Percentiles rank a stretch among this genome's conserved stretches.
Conservation (phyloP, 352 stramenopile species). For the Phytopythium kandeliae region DNA sequence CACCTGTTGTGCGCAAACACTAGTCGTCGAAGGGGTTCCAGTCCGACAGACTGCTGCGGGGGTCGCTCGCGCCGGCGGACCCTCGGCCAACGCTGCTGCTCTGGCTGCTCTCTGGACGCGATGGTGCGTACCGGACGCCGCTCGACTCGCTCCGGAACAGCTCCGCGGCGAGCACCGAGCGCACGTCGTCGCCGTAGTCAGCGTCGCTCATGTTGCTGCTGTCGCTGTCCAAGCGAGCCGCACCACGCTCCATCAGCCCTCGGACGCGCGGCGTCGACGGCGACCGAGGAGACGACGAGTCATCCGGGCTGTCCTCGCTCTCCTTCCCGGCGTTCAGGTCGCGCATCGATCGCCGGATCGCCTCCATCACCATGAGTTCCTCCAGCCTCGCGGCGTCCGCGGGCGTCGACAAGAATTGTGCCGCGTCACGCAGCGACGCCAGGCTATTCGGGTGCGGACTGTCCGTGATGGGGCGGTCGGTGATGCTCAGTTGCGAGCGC, state of each 20-base stretch:
- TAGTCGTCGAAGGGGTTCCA: constrained; percentile 26
- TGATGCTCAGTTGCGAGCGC: constrained; percentile 62
- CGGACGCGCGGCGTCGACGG: not conserved
- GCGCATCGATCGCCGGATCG: constrained; percentile 76
- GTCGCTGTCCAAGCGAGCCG: constrained; percentile 2
- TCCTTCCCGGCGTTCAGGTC: constrained; percentile 43
- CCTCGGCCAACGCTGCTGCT: constrained; percentile 4
- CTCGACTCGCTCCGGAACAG: constrained; percentile 20
- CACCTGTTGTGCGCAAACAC: no score
- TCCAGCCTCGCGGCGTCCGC: constrained; percentile 57
- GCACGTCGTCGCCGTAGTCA: constrained; percentile 22
- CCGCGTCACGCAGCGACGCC: constrained; percentile 31
- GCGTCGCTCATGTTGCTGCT: constrained; percentile 15
- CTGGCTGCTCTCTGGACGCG: constrained; percentile 5
- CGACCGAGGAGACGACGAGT: constrained; percentile 4
- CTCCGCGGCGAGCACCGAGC: constrained; percentile 22
- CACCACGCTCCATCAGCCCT: not conserved
- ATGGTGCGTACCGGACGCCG: not conserved
- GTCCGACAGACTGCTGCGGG: constrained; percentile 10
- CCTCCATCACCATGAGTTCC: constrained; percentile 80
- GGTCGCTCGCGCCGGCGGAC: not conserved
- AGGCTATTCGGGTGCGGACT: constrained; percentile 41
- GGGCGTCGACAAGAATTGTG: constrained; percentile 30
- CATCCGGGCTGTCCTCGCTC: constrained; percentile 14
- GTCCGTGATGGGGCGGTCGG: constrained; percentile 39